Evolutionary conservation across 2,329 filamentous ascomycete species (phyloP), one percentile per base, ranked within the genome.

Genomic region (Neonectria magnoliae): DNA sequence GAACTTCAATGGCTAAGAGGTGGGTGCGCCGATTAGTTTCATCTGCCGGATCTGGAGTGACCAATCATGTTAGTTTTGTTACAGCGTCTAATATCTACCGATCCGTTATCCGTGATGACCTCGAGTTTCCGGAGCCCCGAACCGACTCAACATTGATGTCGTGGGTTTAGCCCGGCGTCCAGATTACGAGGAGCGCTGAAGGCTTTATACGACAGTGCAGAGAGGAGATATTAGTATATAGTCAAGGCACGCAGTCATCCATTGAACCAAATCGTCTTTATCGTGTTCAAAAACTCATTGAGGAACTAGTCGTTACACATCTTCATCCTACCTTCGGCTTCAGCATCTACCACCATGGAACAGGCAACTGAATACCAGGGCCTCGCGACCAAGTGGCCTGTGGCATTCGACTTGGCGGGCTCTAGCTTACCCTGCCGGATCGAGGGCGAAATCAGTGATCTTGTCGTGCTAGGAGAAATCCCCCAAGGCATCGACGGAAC

Each of bases 401-500:
- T 60, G 5, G 61, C 61, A 31, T 33, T 64, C 31, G 61, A 64
- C 33, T 20, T 64, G 20, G 61, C 61, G 1, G 61, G 61, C 3
- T 64, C 61, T 4, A 45, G 42, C 44, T 56, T 18, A 6, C 61
- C 61, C 5, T 60, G 61, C n/a, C 61, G 61, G 27, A 47, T 64
- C 38, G 60, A 68, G 5, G 66, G 66, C 3, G 66, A 68, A 2
- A 57, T 68, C 10, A 4, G 41, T 10, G 64, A 68, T 27, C 61
- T 68, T 1, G 59, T 69, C 0, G 69, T 75, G 0, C 41, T 67
- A 1, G 73, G 73, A 0, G 53, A 71, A 6, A 69, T 75, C 4
- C 73, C 71, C 0, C 4, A 62, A 0, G 65, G 56, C 8, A 71
- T 75, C 4, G 67, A 74, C 13, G 73, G 73, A 0, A 75, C 72